Base-by-base conservation (phyloP, 2,329 filamentous ascomycete genomes). In the Cercospora berteroae region DNA sequence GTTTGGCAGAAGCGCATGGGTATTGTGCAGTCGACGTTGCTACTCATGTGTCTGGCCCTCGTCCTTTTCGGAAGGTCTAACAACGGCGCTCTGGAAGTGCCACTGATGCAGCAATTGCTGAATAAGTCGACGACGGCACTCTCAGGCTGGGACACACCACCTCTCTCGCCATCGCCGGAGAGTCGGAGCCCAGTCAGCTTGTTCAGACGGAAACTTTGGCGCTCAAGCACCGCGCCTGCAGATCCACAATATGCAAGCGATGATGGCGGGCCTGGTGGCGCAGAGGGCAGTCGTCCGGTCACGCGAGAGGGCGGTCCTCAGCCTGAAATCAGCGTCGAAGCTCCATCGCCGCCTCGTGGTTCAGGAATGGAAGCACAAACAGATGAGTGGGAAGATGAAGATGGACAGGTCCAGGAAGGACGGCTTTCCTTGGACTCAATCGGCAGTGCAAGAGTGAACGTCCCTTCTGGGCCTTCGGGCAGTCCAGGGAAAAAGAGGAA, bases 1-100 rank as follows among this genome's bases (percentile, higher is more conserved):
- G 84, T 89, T 1, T 89, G 87, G 77, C 87, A 89, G 80, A 97
- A 97, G 80, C 87, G 94, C 68, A 96, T 98, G 88, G 92, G 92
- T 4, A 95, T 98, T 66, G 87, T 97, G 36, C 95, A 98, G 79
- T 93, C 91, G 56, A 87, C 96, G 5, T 85, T 99, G 8, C 86
- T 98, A 5, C 86, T 98, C 0, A 88, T 94, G 56, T 97, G 93
- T 73, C 87, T 99, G 9, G 89, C 91, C 0, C 85, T 99, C 1
- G 92, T 97, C 23, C 89, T 98, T 42, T 97, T 98, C 77, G 81
- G 80, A 71, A 68, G 71, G 56, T 66, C 69, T 13, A 72, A 67
- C 50, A 74, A 67, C 31, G 74, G 77, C 5, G 74, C 76, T 8
- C 69, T 80, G 0, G 82, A 83, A 52, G 72, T 82, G 23, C 82